These are phyloP conservation scores for Alternaria sp. DNA, from an alignment of 2,329 filamentous ascomycete genomes.

Conservation along the genomic window DNA sequence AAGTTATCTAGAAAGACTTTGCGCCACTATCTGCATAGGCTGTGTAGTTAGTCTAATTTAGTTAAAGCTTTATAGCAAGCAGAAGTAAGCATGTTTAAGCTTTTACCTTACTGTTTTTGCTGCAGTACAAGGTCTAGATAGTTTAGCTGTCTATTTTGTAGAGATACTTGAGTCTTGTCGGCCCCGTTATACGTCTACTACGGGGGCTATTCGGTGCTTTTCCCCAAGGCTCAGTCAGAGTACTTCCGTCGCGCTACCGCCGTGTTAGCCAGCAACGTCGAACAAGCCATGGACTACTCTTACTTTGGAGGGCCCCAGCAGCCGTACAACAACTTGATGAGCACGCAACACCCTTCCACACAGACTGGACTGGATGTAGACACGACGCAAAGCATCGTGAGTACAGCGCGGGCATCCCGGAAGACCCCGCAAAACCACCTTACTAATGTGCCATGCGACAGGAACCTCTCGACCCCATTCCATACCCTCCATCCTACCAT, in stretches of 20 bases:
- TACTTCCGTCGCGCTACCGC: neutral
- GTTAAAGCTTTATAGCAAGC: conserved; percentile 20
- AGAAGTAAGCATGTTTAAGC: conserved; percentile 27
- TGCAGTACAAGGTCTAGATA: conserved; percentile 27
- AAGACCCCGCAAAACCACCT: conserved; percentile 9
- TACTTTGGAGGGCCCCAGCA: conserved; percentile 60
- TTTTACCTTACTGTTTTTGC: conserved; percentile 16
- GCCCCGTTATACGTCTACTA: neutral
- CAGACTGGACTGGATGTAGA: conserved; percentile 50
- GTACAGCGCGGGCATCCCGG: conserved; percentile 24
- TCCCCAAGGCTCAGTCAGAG: neutral
- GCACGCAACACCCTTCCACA: conserved; percentile 53
- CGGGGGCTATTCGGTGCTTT: conserved; percentile 1
- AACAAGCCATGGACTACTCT: conserved; percentile 63
- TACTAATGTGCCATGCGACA: conserved; percentile 42
- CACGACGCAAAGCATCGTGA: conserved; percentile 46
- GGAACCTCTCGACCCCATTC: conserved; percentile 56
- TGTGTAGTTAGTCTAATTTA: conserved; percentile 17
- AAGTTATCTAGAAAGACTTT: conserved; percentile 20
- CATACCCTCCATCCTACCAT: conserved; percentile 42
- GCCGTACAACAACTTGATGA: conserved; percentile 59
- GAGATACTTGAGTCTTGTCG: conserved; percentile 7
- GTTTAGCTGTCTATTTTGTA: conserved; percentile 24
- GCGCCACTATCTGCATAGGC: conserved; percentile 15
- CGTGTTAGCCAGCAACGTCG: conserved; percentile 8